A percentile compares a stretch with the other conserved stretches of the same genome.
Evolutionary conservation across 2,329 filamentous ascomycete species (phyloP).

Genomic region (Phyllosticta capitalensis): DNA sequence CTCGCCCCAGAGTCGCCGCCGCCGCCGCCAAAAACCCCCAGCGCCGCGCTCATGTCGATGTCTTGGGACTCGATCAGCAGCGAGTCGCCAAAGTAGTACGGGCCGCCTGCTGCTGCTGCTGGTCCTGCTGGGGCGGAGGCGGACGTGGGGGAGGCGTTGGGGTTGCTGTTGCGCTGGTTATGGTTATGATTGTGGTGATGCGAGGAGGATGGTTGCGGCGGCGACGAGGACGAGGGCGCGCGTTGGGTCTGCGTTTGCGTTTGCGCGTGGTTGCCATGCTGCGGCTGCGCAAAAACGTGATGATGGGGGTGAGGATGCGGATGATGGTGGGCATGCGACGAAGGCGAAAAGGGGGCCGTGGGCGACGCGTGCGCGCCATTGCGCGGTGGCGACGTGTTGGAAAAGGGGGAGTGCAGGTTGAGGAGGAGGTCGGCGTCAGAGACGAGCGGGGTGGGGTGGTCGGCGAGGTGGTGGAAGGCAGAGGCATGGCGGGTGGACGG

Average conservation of each 20-base stretch:
- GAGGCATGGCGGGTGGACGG: slow-evolving; percentile 13
- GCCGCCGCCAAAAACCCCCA: too few species aligned
- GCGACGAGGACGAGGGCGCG: slow-evolving; percentile 2
- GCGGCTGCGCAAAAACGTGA: neutral
- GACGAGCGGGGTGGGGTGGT: slow-evolving; percentile 25
- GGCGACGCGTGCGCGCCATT: neutral
- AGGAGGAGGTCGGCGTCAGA: slow-evolving; percentile 40
- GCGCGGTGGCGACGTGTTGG: slow-evolving; percentile 20
- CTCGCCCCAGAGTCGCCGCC: too few species aligned
- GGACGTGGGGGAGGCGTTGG: slow-evolving; percentile 14
- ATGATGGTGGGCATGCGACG: neutral
- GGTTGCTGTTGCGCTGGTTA: slow-evolving; percentile 17
- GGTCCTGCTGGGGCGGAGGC: slow-evolving; percentile 14
- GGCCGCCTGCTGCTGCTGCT: too few species aligned
- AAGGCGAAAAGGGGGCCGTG: neutral
- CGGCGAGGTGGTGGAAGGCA: slow-evolving; percentile 16
- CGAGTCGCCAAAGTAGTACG: slow-evolving; percentile 25
- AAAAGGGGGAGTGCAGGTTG: slow-evolving; percentile 39
- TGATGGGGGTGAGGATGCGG: neutral
- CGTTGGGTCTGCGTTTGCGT: neutral
- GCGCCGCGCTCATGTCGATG: slow-evolving; percentile 54
- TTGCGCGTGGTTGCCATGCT: too few species aligned
- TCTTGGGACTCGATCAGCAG: slow-evolving; percentile 72
- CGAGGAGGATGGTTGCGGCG: slow-evolving; percentile 20
- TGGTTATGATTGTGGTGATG: too few species aligned